Evolutionary conservation across 2,329 filamentous ascomycete species (phyloP).

Genomic region (Neonectria ditissima): DNA sequence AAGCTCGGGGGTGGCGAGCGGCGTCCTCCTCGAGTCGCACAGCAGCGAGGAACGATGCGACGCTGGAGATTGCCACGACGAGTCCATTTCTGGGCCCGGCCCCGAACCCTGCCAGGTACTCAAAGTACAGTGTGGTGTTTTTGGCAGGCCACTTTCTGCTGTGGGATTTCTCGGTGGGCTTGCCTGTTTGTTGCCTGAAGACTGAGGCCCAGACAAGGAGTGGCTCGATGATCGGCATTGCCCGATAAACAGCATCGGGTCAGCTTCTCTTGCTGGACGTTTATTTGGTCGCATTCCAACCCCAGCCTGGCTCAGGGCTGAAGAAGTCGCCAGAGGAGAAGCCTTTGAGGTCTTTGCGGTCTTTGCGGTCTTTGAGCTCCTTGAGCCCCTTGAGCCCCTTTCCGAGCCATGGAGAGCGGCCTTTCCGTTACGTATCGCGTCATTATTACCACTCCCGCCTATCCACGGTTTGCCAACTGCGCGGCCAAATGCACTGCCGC

Average conservation of each 20-base stretch:
- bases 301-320: background rate
- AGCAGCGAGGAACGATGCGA: slow-evolving; percentile 19
- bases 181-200: background rate
- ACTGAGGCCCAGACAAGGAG: slow-evolving; percentile 1
- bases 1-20: slow-evolving; percentile 11
- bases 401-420: background rate
- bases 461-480: background rate
- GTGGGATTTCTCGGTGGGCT: background rate
- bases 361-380: background rate
- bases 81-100: slow-evolving; percentile 5
- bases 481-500: background rate
- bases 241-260: background rate
- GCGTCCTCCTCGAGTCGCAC: slow-evolving; percentile 15
- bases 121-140: background rate
- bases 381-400: background rate
- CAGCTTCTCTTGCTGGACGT: background rate
- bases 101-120: slow-evolving; percentile 8
- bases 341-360: no score
- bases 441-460: background rate
- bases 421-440: background rate
- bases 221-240: slow-evolving; percentile 22
- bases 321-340: slow-evolving; percentile 10
- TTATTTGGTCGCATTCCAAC: background rate
- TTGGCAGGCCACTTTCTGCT: slow-evolving; percentile 3
- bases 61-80: slow-evolving; percentile 23